These are phyloP conservation scores for Capronia americana DNA, from an alignment of 2,329 filamentous ascomycete genomes.

Conservation along the genomic window DNA sequence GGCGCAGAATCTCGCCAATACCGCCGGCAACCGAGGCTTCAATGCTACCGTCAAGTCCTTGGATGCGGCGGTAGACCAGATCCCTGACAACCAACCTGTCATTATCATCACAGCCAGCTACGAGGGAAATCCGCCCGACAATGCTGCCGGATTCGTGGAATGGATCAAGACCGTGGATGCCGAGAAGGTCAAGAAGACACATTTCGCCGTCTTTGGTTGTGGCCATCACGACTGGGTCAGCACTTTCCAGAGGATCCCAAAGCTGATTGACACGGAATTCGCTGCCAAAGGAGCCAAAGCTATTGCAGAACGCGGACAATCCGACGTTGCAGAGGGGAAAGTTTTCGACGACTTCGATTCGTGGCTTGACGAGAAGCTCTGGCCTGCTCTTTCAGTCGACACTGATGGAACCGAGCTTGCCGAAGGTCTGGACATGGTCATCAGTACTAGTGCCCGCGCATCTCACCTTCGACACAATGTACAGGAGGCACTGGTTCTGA, in stretches of 20 bases:
- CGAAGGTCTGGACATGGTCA: slow-evolving; percentile 57
- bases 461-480: slow-evolving; percentile 69
- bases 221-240: slow-evolving; percentile 61
- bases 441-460: slow-evolving; percentile 61
- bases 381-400: slow-evolving; percentile 55
- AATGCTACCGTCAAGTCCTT: slow-evolving; percentile 62
- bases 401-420: slow-evolving; percentile 31
- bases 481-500: slow-evolving; percentile 64
- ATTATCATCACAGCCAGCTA: slow-evolving; percentile 74
- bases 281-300: slow-evolving; percentile 57
- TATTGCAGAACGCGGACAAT: slow-evolving; percentile 52
- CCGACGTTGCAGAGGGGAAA: slow-evolving; percentile 67
- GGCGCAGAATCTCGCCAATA: slow-evolving; percentile 66
- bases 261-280: slow-evolving; percentile 63
- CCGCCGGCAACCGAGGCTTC: slow-evolving; percentile 67
- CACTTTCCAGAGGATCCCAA: slow-evolving; percentile 73
- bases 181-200: slow-evolving; percentile 61
- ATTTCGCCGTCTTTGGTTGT: slow-evolving; percentile 74
- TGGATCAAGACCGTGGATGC: slow-evolving; percentile 67
- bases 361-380: slow-evolving; percentile 68
- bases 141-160: slow-evolving; percentile 70
- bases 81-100: slow-evolving; percentile 67
- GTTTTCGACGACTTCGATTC: slow-evolving; percentile 72
- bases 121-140: slow-evolving; percentile 75
- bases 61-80: slow-evolving; percentile 65